Base-by-base conservation (phyloP, 2,329 filamentous ascomycete species). In the Penicillium freii region DNA sequence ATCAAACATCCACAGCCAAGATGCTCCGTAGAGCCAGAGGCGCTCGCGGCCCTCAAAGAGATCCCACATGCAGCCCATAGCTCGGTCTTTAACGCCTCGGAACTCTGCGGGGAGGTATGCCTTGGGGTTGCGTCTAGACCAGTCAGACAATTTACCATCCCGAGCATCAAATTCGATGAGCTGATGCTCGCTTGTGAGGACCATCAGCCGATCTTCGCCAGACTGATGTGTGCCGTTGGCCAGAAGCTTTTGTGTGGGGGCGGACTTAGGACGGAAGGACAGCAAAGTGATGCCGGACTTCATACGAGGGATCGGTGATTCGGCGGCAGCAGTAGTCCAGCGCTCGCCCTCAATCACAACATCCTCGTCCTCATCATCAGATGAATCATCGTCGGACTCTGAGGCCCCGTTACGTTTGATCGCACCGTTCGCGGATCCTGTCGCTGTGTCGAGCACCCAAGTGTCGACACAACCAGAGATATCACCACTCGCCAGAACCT, bases 1-100 rank as follows among this genome's bases (percentile, higher is more conserved):
- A 72, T 97, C 92, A 59, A 99, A 85, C 92, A 97, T 97, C 77
- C 90, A 92, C 25, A 99, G 75, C 82, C 92, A 97, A 1, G 84
- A 87, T 40, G 86, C 84, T 7, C 93, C 92, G 69, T 96, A 97
- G 21, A 97, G 77, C 91, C 93, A 97, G 8, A 93, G 76, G 15
- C 93, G 84, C 46, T 85, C 79, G n/a, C 77, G 76, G 8, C 65
- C 63, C 29, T 71, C 70, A 29, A 80, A 79, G 1, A 88, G 80
- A 69, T 95, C 89, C 92, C 93, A 97, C 39, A 96, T 74, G 27
- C 87, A 86, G 4, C 92, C 92, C 79, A 93, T 93, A 53, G 89
- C 89, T 42, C 90, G 82, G 71, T 96, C 92, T 58, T 88, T 85
- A 25, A 92, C 83, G 62, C 86, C 84, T 55, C 82, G 84, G 72